These are phyloP conservation scores for Backusella parvicylindrica DNA, from an alignment of 192 early-diverging fungal species.

Conservation along the genomic window DNA sequence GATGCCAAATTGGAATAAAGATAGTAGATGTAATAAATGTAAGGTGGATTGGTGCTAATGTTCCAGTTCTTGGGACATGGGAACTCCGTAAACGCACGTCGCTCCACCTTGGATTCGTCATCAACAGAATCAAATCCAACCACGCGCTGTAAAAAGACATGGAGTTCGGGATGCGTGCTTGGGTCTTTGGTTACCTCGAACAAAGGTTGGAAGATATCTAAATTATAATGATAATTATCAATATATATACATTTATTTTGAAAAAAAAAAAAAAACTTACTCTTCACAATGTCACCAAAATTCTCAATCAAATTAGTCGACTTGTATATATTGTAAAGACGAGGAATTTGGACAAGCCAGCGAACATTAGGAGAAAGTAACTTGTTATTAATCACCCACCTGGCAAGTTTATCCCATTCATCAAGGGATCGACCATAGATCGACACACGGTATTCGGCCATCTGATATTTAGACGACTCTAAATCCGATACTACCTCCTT, in stretches of 20 bases:
- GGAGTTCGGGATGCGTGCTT: conserved; percentile 80
- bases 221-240: too few relatives aligned
- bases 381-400: conserved; percentile 90
- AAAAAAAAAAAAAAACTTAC: conserved; percentile 31
- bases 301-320: conserved; percentile 52
- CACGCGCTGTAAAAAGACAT: conserved; percentile 91
- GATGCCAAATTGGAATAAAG: conserved; percentile 84
- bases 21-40: conserved; percentile 92
- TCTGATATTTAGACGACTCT: conserved; percentile 93
- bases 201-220: conserved; percentile 83
- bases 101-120: conserved; percentile 89
- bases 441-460: conserved; percentile 90
- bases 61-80: conserved; percentile 62
- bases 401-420: conserved; percentile 95
- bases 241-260: too few relatives aligned
- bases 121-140: conserved; percentile 94
- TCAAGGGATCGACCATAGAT: conserved; percentile 82
- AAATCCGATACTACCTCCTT: conserved; percentile 88
- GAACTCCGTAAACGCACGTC: conserved; percentile 79
- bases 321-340: conserved; percentile 89
- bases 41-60: conserved; percentile 75
- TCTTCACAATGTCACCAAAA: conserved; percentile 77
- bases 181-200: conserved; percentile 92
- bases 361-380: conserved; percentile 90
- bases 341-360: conserved; percentile 92